Evolutionary conservation across 331 rosid genomes (phyloP).

Genomic region (Erythrophleum ivorense): DNA sequence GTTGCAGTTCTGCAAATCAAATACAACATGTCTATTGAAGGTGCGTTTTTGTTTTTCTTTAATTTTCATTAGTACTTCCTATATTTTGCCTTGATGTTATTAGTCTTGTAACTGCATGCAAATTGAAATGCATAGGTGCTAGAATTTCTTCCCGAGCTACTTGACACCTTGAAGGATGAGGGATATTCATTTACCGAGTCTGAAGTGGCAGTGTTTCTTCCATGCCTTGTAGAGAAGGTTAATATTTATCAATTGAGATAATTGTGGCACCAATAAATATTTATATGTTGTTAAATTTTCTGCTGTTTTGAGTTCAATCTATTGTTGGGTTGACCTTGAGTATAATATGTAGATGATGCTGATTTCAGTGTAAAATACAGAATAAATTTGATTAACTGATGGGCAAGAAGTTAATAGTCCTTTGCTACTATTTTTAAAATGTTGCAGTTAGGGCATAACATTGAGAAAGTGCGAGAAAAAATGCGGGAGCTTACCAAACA

Average conservation of each 20-base stretch:
- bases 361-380: constrained; percentile 11
- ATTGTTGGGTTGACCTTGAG: constrained; percentile 23
- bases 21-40: constrained; percentile 95
- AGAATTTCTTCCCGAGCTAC: constrained; percentile 92
- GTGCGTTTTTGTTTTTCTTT: constrained; percentile 43
- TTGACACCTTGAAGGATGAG: constrained; percentile 81
- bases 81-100: neutral
- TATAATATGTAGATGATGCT: neutral
- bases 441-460: constrained; percentile 93
- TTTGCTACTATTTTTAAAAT: constrained; percentile 28
- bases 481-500: constrained; percentile 93
- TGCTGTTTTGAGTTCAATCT: neutral
- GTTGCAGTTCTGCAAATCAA: constrained; percentile 96
- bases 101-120: constrained; percentile 6
- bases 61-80: neutral
- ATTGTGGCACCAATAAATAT: constrained; percentile 10
- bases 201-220: constrained; percentile 92
- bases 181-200: constrained; percentile 82
- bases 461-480: constrained; percentile 91
- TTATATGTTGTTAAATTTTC: neutral
- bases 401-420: constrained; percentile 6
- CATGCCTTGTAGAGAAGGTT: constrained; percentile 95
- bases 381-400: constrained; percentile 21
- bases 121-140: constrained; percentile 66
- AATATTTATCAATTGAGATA: constrained; percentile 26